Percentiles rank a stretch among this genome's conserved stretches.
phyloP scores from a whole-genome alignment of 768 basidiomycete genomes.

The Lactarius akahatsu region DNA sequence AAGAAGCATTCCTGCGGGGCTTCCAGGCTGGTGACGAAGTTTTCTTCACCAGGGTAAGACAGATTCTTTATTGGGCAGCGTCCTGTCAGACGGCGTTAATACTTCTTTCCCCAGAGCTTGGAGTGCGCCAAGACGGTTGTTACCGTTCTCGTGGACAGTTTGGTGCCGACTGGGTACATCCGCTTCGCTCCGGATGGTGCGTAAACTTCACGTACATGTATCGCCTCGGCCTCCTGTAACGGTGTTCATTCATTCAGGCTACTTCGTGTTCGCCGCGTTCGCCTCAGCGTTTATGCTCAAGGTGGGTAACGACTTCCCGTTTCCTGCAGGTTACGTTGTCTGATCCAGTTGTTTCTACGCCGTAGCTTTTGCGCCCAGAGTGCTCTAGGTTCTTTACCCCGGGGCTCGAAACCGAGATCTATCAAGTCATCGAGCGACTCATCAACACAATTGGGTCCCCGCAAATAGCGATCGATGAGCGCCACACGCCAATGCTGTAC shows the following conservation, averaged over 20 bases:
- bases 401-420: conserved; percentile 62
- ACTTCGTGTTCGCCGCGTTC: conserved; percentile 35
- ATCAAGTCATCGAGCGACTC: conserved; percentile 59
- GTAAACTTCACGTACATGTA: neutral
- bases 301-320: conserved; percentile 38
- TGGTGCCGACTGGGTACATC: conserved; percentile 32
- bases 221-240: neutral
- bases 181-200: conserved; percentile 34
- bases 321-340: neutral
- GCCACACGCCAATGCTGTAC: conserved; percentile 81
- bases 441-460: conserved; percentile 66
- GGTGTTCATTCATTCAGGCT: conserved; percentile 8
- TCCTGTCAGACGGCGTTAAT: conserved; percentile 9
- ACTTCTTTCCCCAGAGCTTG: conserved; percentile 19
- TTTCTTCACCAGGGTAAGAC: conserved; percentile 34
- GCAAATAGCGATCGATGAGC: conserved; percentile 75
- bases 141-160: conserved; percentile 24
- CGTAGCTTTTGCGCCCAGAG: conserved; percentile 75
- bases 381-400: conserved; percentile 59
- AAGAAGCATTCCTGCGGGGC: conserved; percentile 37
- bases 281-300: conserved; percentile 83
- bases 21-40: conserved; percentile 31
- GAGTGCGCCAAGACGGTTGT: conserved; percentile 27
- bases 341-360: conserved; percentile 1
- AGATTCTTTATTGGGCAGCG: neutral